A percentile compares a stretch with the other conserved stretches of the same genome.
phyloP scores from a whole-genome alignment of 2,329 filamentous ascomycete species.

The Polytolypa hystricis region DNA sequence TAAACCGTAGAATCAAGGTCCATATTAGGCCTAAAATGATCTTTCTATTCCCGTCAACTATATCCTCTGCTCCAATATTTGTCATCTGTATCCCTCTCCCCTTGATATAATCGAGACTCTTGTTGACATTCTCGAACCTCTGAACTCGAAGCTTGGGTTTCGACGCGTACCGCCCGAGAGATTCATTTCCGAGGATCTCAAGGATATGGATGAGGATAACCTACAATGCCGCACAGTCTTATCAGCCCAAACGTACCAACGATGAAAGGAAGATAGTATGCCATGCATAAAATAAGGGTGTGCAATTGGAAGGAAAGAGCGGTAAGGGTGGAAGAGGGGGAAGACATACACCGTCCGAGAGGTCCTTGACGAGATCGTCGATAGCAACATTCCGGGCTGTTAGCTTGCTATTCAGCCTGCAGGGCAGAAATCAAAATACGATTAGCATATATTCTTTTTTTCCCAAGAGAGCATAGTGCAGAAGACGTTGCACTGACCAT shows the following conservation, averaged over 20 bases:
- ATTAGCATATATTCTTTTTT: neutral
- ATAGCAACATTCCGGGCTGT: constrained; percentile 66
- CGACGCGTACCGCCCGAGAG: constrained; percentile 89
- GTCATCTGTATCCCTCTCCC: constrained; percentile 89
- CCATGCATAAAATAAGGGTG: neutral
- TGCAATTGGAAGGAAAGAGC: neutral
- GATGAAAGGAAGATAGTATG: constrained; percentile 2
- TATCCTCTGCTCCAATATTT: constrained; percentile 96
- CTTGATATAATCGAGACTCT: constrained; percentile 87
- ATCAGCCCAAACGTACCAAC: no score
- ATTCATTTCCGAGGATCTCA: constrained; percentile 89
- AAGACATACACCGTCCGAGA: constrained; percentile 77
- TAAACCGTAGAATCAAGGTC: constrained; percentile 96
- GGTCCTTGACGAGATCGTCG: constrained; percentile 75
- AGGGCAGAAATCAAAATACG: constrained; percentile 3
- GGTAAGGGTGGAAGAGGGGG: no score
- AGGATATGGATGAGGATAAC: constrained; percentile 93
- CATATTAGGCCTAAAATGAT: constrained; percentile 96
- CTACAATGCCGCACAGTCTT: no score
- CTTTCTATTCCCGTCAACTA: constrained; percentile 95
- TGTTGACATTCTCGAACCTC: constrained; percentile 95
- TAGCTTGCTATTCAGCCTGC: constrained; percentile 91
- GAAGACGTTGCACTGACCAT: constrained; percentile 49
- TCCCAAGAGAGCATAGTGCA: neutral
- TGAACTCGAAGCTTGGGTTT: constrained; percentile 95